A percentile compares a stretch with the other conserved stretches of the same genome.
Evolutionary conservation across 306 rosid genomes (phyloP).

Genomic region (Ormosia emarginata): DNA sequence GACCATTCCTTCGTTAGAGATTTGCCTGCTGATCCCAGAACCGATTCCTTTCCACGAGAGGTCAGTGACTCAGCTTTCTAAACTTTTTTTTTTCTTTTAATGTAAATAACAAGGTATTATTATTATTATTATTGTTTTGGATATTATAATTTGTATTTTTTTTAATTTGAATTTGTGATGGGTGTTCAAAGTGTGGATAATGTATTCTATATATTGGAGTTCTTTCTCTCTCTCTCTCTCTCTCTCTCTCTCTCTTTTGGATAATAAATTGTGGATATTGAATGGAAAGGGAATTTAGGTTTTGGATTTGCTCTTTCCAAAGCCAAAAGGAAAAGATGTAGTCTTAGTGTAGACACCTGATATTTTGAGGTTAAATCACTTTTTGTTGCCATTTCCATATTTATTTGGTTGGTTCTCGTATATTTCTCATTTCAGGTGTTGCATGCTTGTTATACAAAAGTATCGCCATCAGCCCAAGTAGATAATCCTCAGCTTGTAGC

Average conservation of each 20-base stretch:
- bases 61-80: slow-evolving; percentile 9
- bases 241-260: no score
- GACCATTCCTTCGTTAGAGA: slow-evolving; percentile 72
- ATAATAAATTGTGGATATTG: not conserved
- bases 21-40: slow-evolving; percentile 75
- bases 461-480: slow-evolving; percentile 67
- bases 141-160: not conserved
- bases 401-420: not conserved
- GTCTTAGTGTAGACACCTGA: not conserved
- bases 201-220: not conserved
- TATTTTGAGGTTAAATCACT: not conserved
- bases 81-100: not conserved
- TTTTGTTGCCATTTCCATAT: not conserved
- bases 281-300: not conserved
- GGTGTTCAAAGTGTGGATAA: not conserved
- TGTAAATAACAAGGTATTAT: no score
- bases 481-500: slow-evolving; percentile 88
- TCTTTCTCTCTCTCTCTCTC: no score
- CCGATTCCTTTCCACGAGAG: slow-evolving; percentile 78
- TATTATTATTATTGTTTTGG: not conserved
- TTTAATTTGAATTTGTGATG: not conserved
- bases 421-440: slow-evolving; percentile 53
- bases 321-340: not conserved
- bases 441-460: slow-evolving; percentile 85
- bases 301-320: not conserved